phyloP scores from a whole-genome alignment of 768 basidiomycete species.

The Tricholoma hemisulphureum region DNA sequence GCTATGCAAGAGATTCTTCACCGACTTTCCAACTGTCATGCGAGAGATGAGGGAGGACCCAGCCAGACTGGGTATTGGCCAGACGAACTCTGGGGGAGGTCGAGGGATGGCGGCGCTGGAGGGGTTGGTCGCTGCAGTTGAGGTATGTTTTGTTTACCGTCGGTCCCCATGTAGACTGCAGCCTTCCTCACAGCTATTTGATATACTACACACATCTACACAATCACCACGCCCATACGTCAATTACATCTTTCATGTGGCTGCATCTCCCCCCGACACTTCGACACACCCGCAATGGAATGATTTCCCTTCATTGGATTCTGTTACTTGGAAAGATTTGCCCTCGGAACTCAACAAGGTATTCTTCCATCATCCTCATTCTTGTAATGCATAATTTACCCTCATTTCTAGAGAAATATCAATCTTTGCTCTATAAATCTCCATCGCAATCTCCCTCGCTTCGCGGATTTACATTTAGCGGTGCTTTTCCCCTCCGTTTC shows the following conservation, averaged over 20 bases:
- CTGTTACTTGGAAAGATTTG: constrained; percentile 57
- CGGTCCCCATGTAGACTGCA: neutral
- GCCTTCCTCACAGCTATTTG: constrained; percentile 35
- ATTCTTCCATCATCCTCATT: constrained; percentile 2
- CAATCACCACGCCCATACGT: constrained; percentile 19
- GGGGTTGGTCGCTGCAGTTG: constrained; percentile 66
- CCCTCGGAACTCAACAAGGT: constrained; percentile 65
- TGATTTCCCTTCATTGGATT: constrained; percentile 43
- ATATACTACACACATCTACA: constrained; percentile 31
- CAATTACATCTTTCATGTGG: constrained; percentile 60
- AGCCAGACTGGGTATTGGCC: constrained; percentile 54
- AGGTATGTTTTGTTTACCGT: constrained; percentile 40
- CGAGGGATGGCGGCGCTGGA: constrained; percentile 69
- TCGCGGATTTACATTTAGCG: constrained; percentile 49
- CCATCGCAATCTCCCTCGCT: constrained; percentile 41
- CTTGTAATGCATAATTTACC: neutral
- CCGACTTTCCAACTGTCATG: constrained; percentile 37
- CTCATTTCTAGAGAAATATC: constrained; percentile 52
- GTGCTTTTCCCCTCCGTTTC: constrained; percentile 33
- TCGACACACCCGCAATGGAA: constrained; percentile 59
- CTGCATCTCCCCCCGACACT: constrained; percentile 54
- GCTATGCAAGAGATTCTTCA: constrained; percentile 57
- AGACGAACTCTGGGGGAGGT: constrained; percentile 45
- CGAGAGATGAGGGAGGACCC: constrained; percentile 47
- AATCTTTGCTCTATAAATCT: constrained; percentile 52